Evolutionary conservation across 2,329 filamentous ascomycete species (phyloP).

Genomic region (Calonectria leucothoes): DNA sequence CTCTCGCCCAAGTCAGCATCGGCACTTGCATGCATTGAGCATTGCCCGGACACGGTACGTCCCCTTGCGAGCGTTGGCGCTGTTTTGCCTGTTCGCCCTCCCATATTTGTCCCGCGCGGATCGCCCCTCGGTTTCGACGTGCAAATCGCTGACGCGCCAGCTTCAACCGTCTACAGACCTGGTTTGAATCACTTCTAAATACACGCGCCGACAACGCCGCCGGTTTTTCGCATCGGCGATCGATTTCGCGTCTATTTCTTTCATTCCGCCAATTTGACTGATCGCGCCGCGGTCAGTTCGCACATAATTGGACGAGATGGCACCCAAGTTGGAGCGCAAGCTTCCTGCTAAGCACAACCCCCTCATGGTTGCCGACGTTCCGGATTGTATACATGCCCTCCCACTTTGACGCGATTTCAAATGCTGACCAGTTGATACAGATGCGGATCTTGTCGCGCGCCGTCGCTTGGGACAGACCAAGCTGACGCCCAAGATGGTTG

Average conservation of each 20-base stretch:
- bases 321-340: conserved; percentile 50
- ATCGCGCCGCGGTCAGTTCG: conserved; percentile 38
- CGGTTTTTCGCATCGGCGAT: conserved; percentile 5
- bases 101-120: conserved; percentile 1
- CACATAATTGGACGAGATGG: conserved; percentile 49
- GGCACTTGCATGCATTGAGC: conserved; percentile 36
- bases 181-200: conserved; percentile 3
- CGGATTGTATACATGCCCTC: conserved; percentile 63
- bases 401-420: conserved; percentile 24
- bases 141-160: conserved; percentile 34
- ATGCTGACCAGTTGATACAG: conserved; percentile 57
- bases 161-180: conserved; percentile 20
- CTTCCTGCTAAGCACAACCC: conserved; percentile 74
- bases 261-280: conserved; percentile 21
- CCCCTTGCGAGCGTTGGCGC: conserved; percentile 24
- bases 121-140: conserved; percentile 14
- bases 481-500: conserved; percentile 83
- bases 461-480: conserved; percentile 94
- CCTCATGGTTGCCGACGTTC: conserved; percentile 73
- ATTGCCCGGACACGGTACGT: conserved; percentile 43
- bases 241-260: conserved; percentile 34
- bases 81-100: background rate
- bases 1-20: conserved; percentile 20
- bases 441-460: conserved; percentile 80
- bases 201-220: conserved; percentile 28